Conservation (phyloP, 2,329 filamentous ascomycete genomes). For the Aureobasidium sp. region DNA sequence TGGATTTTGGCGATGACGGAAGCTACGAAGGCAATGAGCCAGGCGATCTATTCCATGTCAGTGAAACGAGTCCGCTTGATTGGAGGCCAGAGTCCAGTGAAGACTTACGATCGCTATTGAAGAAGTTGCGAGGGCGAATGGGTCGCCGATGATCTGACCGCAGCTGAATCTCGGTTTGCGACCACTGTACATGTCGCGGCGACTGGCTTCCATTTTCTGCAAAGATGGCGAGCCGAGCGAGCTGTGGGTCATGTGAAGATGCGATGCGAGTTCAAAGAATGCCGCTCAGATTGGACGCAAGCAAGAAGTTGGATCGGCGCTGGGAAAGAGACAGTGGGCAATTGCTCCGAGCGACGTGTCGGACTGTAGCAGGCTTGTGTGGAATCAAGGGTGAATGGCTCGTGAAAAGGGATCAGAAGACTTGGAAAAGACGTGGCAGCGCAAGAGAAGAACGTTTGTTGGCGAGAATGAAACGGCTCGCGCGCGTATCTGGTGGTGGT, state of each 20-base stretch:
- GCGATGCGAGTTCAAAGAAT: neutral
- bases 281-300: neutral
- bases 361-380: neutral
- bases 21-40: conserved; percentile 85
- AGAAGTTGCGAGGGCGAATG: conserved; percentile 88
- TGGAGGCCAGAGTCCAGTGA: neutral
- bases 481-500: conserved; percentile 14
- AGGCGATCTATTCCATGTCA: conserved; percentile 63
- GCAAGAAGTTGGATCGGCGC: neutral
- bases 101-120: conserved; percentile 79
- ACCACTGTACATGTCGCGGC: conserved; percentile 31
- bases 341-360: neutral
- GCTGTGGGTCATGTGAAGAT: conserved; percentile 49
- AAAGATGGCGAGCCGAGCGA: conserved; percentile 64
- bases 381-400: neutral
- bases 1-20: conserved; percentile 65
- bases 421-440: neutral
- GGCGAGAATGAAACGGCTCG: conserved; percentile 9
- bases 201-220: conserved; percentile 67
- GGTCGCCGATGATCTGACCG: conserved; percentile 90
- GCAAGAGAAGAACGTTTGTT: conserved; percentile 8
- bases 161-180: conserved; percentile 56
- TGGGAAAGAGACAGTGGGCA: neutral
- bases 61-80: neutral
- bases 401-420: neutral